These are phyloP conservation scores for Dittrichia graveolens DNA, from an alignment of 129 eudicot species.

Conservation along the genomic window DNA sequence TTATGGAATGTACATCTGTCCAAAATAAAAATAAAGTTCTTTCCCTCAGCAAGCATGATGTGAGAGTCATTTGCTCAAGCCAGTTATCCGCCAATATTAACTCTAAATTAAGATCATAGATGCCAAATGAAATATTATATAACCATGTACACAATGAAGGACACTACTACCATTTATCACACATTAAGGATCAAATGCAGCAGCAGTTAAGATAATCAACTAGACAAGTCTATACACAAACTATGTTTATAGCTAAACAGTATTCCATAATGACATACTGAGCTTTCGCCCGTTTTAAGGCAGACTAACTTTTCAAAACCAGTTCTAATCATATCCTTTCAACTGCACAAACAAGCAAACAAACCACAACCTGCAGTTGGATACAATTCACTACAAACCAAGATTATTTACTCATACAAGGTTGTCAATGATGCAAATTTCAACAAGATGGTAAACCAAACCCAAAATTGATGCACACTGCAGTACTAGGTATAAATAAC, in stretches of 20 bases:
- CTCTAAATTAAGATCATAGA: conserved; percentile 2
- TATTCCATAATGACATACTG: not conserved
- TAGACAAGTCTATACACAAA: not conserved
- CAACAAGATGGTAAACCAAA: not conserved
- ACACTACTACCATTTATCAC: not conserved
- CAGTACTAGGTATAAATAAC: conserved; percentile 3
- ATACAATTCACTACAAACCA: conserved; percentile 3
- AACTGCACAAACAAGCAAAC: not conserved
- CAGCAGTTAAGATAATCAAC: conserved; percentile 1
- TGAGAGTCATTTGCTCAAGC: no score
- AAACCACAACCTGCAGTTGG: not conserved
- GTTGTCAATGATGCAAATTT: not conserved
- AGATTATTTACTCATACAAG: not conserved
- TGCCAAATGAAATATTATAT: conserved; percentile 7
- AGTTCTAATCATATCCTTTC: not conserved
- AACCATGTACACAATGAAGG: conserved; percentile 12
- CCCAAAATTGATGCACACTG: not conserved
- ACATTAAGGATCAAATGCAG: conserved; percentile 2
- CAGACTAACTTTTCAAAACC: not conserved
- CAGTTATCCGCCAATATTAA: not conserved
- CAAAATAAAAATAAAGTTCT: no score
- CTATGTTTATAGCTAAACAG: not conserved
- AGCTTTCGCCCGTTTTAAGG: not conserved
- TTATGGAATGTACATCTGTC: no score
- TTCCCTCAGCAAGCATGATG: no score